phyloP scores from a whole-genome alignment of 139 green algal species.

The Chlorella vulgaris region DNA sequence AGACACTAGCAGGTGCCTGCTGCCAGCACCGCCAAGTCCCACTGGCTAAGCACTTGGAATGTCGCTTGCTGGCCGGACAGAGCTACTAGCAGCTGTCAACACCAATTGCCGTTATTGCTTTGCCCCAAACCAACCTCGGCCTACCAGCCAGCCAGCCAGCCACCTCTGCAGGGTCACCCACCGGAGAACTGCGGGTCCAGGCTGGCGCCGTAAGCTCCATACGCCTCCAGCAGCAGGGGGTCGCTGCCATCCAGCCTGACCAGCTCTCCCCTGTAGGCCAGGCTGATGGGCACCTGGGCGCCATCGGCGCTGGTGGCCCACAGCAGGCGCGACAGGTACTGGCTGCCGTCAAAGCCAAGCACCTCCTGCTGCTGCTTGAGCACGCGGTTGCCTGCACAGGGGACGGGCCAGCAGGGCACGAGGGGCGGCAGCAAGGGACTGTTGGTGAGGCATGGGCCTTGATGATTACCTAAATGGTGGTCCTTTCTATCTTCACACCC shows the following conservation, averaged over 20 bases:
- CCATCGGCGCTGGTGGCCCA: neutral
- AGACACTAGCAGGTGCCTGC: neutral
- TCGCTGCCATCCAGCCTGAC: constrained; percentile 15
- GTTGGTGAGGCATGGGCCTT: neutral
- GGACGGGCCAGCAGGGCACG: too few species aligned
- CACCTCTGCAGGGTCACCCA: neutral
- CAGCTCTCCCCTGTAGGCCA: constrained; percentile 1
- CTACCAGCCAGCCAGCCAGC: neutral
- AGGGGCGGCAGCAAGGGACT: too few species aligned
- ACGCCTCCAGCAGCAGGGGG: constrained; percentile 58
- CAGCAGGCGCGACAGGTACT: constrained; percentile 19
- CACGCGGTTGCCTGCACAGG: constrained; percentile 35
- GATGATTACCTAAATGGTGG: too few species aligned
- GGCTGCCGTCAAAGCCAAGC: neutral
- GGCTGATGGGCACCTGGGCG: constrained; percentile 10
- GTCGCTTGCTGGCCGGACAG: too few species aligned
- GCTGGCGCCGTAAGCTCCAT: constrained; percentile 57
- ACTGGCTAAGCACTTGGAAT: too few species aligned
- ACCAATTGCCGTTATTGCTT: neutral
- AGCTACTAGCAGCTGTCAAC: too few species aligned
- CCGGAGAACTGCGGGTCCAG: constrained; percentile 59
- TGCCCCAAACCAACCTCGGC: neutral
- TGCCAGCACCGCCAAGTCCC: too few species aligned
- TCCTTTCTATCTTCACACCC: neutral
- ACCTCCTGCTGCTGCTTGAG: constrained; percentile 59